Base-by-base conservation (phyloP, 1,139 yeast genomes). In the Pichia inconspicua region DNA sequence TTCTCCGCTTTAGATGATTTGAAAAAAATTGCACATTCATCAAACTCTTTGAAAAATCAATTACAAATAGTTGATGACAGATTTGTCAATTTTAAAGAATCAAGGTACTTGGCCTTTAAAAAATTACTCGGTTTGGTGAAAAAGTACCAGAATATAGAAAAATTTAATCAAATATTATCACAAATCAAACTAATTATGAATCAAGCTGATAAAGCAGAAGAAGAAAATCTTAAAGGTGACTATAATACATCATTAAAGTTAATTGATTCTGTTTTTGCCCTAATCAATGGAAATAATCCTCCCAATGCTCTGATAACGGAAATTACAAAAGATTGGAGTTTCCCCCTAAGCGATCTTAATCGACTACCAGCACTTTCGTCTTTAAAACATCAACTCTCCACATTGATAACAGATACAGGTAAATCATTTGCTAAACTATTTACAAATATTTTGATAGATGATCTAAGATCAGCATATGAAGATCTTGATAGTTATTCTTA, bases 1-100 rank as follows among this genome's bases (percentile, higher is more conserved):
- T 89, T 90, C 65, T 78, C 79, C 46, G 90, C 96, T 0, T 69
- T 94, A 49, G 89, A 82, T 48, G 95, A 87, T 56, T 75, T 94
- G 51, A 75, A 78, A 55, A 72, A 71, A 10, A 82, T 92, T 42
- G 78, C 81, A 48, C 62, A 63, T 1, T 79, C 79, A 53, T 80
- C 94, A 0, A 66, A 72, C 8, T 63, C 65, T 9, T 76, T 89
- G 38, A 70, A 82, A 0, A 64, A 64, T 2, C 68, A 73, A 43
- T 72, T 86, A 45, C 66, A 73, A 32, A 61, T 60, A 2, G 67
- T 90, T 15, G 67, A 74, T 42, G 48, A 58, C 1, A 68, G 73
- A 28, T 58, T 84, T 7, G 61, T 66, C 3, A 47, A 53, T 0
- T 64, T 82, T 25, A 83, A 82, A 49, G 58, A 63, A 14, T 68